These are phyloP conservation scores for Kluyveromyces dobzhanskii DNA, from an alignment of 805 yeast species.

Conservation along the genomic window DNA sequence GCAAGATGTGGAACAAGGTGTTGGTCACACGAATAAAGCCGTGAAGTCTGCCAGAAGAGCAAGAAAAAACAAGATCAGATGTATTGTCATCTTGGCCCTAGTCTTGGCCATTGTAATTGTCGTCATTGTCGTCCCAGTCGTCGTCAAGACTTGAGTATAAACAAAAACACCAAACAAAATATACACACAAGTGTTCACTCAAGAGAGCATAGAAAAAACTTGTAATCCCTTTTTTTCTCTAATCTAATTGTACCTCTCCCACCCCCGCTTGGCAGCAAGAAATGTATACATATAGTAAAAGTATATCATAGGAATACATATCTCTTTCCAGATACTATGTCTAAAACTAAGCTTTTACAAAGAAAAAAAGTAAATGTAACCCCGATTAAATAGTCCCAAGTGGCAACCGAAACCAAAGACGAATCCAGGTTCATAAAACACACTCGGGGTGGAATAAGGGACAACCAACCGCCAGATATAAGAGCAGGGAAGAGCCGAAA, in stretches of 20 bases:
- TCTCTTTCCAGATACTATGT: too few species aligned
- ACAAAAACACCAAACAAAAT: too few species aligned
- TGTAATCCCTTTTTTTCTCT: too few species aligned
- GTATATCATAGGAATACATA: too few species aligned
- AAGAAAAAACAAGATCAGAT: slow-evolving; percentile 85
- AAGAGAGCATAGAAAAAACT: too few species aligned
- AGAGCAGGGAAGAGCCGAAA: too few species aligned
- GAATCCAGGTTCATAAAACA: slow-evolving; percentile 1
- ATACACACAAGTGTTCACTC: too few species aligned
- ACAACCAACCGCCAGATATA: not conserved
- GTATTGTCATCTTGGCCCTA: slow-evolving; percentile 54
- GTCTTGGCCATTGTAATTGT: slow-evolving; percentile 58
- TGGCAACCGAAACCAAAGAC: slow-evolving; percentile 11
- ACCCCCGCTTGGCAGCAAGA: too few species aligned
- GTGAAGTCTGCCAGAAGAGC: slow-evolving; percentile 81
- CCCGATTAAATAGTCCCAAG: slow-evolving; percentile 30
- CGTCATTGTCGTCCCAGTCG: slow-evolving; percentile 48
- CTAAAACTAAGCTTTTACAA: too few species aligned
- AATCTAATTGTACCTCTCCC: too few species aligned
- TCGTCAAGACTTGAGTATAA: slow-evolving; percentile 27
- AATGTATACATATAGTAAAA: too few species aligned
- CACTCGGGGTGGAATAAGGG: slow-evolving; percentile 32
- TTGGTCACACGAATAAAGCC: slow-evolving; percentile 88
- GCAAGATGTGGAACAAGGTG: slow-evolving; percentile 86
- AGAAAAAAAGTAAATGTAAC: slow-evolving; percentile 14